Base-by-base conservation (phyloP, 352 stramenopile genomes). In the Globisporangium orthogonon region DNA sequence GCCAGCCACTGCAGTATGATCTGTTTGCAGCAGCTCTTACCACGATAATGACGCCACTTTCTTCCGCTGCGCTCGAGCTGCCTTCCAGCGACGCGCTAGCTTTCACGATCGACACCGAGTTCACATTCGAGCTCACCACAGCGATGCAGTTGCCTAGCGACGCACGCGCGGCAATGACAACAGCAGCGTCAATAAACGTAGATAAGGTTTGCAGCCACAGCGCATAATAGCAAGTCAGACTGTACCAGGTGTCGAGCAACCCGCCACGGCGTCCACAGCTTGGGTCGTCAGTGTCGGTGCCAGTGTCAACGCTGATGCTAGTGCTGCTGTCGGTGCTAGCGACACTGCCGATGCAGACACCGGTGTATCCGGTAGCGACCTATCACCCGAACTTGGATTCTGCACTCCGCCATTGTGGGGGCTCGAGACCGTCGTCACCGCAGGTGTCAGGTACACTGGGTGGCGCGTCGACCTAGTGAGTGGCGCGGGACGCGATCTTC, bases 1-100 rank as follows among this genome's bases (percentile, higher is more conserved):
- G 29, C 37, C 11, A 17, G 37, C 35, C 30, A 11, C 48, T 30
- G 33, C 4, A 48, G n/a, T 10, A 48, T 14, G 43, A 9, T 3
- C 7, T n/a, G 1, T 13, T 23, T 23, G 37, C 37, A 4, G 11
- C 37, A 49, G 23, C 7, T 49, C 18, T 3, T 44, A 63, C 57
- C 31, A 63, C 50, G 49, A 58, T 53, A 48, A 58, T 63, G 9
- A 58, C 39, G 18, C 43, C 28, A 44, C 50, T 58, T 45, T 58
- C 57, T 17, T 41, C 35, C 13, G 57, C 50, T 46, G 15, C 37
- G 17, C 50, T 57, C 17, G 50, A 57, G 50, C 57, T 63, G 17
- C 57, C 43, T 17, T n/a, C 43, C 11, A 57, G 29, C n/a, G 50
- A 57, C 23, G 33, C 4, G 17, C 51, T 54, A 4, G 29, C 49